These are phyloP conservation scores for Talaromyces sp. DNA, from an alignment of 2,329 filamentous ascomycete genomes.

Conservation along the genomic window DNA sequence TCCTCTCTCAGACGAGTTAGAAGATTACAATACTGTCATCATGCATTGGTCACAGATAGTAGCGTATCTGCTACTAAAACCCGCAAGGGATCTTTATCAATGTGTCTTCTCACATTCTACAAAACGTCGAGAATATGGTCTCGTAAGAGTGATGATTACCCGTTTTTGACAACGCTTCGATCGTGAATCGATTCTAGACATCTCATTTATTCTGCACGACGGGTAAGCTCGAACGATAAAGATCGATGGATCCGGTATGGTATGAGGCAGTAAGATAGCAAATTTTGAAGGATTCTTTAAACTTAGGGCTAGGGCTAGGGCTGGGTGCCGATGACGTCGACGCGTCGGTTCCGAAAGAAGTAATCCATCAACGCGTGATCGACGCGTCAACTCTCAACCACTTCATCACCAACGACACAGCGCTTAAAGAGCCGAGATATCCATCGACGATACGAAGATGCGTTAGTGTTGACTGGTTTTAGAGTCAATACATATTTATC, in stretches of 20 bases:
- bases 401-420: background rate
- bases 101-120: background rate
- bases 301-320: background rate
- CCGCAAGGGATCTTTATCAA: background rate
- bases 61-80: too few species aligned
- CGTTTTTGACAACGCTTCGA: background rate
- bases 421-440: background rate
- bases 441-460: too few species aligned
- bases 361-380: background rate
- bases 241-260: background rate
- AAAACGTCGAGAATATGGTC: background rate
- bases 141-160: background rate
- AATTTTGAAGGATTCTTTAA: background rate
- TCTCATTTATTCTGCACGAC: background rate
- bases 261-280: background rate
- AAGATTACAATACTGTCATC: too few species aligned
- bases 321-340: background rate
- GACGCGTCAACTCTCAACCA: constrained; percentile 2
- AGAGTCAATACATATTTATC: background rate
- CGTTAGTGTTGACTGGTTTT: background rate
- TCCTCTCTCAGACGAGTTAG: too few species aligned
- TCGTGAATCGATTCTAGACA: background rate
- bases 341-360: background rate
- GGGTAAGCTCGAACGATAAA: background rate
- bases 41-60: too few species aligned